Percentiles rank a stretch among this genome's conserved stretches.
phyloP scores from a whole-genome alignment of 2,329 filamentous ascomycete species.

The Fusarium sp. region DNA sequence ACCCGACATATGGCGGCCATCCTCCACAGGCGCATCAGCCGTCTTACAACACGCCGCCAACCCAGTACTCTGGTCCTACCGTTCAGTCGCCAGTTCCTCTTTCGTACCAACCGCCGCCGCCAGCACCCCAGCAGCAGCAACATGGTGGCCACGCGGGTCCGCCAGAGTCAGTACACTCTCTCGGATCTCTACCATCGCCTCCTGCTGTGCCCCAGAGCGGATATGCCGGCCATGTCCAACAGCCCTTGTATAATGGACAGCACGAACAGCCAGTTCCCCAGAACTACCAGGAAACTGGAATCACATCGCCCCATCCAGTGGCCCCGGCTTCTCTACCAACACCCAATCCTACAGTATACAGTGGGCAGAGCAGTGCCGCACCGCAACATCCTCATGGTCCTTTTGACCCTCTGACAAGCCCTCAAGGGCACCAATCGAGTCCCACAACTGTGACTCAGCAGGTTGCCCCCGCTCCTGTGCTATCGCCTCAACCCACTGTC shows the following conservation, averaged over 20 bases:
- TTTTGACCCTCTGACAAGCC: background rate
- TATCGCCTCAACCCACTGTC: background rate
- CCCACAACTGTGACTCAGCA: background rate
- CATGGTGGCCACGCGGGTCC: background rate
- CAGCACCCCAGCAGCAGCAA: conserved; percentile 5
- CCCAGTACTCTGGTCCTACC: background rate
- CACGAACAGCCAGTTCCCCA: background rate
- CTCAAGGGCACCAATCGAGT: background rate
- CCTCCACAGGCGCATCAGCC: conserved; percentile 17
- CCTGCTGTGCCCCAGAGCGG: background rate
- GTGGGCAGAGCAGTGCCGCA: background rate
- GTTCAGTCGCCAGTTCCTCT: background rate
- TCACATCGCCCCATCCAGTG: background rate
- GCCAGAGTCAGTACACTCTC: background rate
- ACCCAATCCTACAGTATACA: background rate
- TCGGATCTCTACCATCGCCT: background rate
- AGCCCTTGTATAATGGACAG: background rate
- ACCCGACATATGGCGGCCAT: too few species aligned
- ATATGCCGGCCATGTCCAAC: background rate
- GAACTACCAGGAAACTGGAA: background rate
- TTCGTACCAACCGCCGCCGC: conserved; percentile 7
- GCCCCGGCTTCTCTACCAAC: background rate
- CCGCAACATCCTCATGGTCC: background rate
- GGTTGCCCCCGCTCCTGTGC: background rate
- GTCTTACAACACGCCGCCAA: background rate